A percentile compares a stretch with the other conserved stretches of the same genome.
Evolutionary conservation across 176 grass and related monocot genomes (phyloP).

Genomic region (Poa pratensis): DNA sequence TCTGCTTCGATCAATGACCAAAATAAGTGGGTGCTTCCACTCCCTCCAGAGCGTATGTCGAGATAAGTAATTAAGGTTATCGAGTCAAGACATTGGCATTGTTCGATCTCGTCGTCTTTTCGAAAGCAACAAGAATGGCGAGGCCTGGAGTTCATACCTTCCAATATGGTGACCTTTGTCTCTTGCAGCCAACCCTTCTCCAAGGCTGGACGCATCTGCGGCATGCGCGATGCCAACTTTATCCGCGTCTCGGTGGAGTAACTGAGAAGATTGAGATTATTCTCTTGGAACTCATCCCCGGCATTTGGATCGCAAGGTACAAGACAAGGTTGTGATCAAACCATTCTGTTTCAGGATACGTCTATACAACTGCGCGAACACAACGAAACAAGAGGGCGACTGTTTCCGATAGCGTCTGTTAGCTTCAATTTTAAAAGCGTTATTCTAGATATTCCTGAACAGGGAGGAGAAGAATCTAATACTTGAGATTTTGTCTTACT

Average conservation of each 20-base stretch:
- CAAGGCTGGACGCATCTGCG: slow-evolving; percentile 31
- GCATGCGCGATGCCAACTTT: slow-evolving; percentile 28
- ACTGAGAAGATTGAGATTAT: slow-evolving; percentile 44
- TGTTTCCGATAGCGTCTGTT: slow-evolving; percentile 17
- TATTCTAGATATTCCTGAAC: neutral
- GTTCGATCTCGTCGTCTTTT: slow-evolving; percentile 11
- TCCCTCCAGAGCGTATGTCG: neutral
- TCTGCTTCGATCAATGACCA: neutral
- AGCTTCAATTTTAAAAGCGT: neutral
- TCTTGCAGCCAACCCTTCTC: neutral
- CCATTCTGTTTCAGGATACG: slow-evolving; percentile 12
- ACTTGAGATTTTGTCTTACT: slow-evolving; percentile 8
- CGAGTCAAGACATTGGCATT: slow-evolving; percentile 24
- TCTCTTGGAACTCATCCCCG: slow-evolving; percentile 50
- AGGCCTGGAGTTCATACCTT: slow-evolving; percentile 46
- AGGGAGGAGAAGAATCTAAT: neutral
- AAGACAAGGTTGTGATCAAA: slow-evolving; percentile 54
- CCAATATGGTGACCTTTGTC: slow-evolving; percentile 40
- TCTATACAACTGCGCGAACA: neutral
- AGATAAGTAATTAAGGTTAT: slow-evolving; percentile 28
- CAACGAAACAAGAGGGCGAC: neutral
- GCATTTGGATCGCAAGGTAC: slow-evolving; percentile 23
- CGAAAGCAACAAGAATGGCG: slow-evolving; percentile 35
- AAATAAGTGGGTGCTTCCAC: neutral
- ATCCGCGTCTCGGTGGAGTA: slow-evolving; percentile 52